Evolutionary conservation across 441 rosid species (phyloP).

Genomic region (Populus hybrid): DNA sequence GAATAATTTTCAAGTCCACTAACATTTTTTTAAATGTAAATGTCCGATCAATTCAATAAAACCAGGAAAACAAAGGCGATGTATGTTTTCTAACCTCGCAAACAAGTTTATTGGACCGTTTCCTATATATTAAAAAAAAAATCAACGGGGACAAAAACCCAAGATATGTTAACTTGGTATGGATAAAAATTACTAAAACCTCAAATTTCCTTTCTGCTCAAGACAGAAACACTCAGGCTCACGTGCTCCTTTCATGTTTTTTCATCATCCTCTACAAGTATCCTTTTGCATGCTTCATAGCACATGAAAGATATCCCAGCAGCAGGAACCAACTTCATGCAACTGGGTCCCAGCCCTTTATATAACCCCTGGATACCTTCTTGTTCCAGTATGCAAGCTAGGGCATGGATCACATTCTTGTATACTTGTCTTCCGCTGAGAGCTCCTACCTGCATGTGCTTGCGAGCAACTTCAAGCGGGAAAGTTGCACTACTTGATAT

Average conservation of each 20-base stretch:
- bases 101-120: not conserved
- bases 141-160: not conserved
- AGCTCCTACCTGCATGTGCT: conserved; percentile 98
- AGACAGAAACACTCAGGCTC: not conserved
- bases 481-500: conserved; percentile 90
- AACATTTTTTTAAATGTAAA: conserved; percentile 7
- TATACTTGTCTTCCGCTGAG: conserved; percentile 83
- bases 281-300: conserved; percentile 90
- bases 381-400: conserved; percentile 70
- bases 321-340: conserved; percentile 98
- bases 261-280: conserved; percentile 67
- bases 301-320: conserved; percentile 99
- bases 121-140: not conserved
- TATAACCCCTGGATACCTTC: conserved; percentile 83
- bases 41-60: not conserved
- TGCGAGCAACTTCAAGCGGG: conserved; percentile 96
- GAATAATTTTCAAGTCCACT: not conserved
- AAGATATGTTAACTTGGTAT: not conserved
- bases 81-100: not conserved
- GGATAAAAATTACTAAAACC: not conserved
- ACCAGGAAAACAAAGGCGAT: not conserved
- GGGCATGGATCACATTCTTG: conserved; percentile 79
- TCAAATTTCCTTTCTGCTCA: not conserved
- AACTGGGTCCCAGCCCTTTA: conserved; percentile 94
- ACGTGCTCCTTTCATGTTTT: conserved; percentile 19